Evolutionary conservation across 768 basidiomycete species (phyloP).

Genomic region (Fomitopsis serialis): DNA sequence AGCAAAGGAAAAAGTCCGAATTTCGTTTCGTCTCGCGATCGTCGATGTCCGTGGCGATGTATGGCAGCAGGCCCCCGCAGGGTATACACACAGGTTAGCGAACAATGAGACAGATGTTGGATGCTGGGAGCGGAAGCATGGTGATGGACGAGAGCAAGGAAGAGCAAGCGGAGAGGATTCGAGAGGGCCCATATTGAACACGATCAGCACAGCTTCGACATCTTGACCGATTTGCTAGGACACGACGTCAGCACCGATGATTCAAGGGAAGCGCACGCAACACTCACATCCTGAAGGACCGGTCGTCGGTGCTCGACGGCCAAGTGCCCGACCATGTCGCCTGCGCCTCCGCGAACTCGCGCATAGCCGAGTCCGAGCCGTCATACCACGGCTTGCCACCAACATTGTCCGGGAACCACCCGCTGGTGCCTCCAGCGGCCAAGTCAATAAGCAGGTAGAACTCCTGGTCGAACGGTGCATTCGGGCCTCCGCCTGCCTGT

Average conservation of each 20-base stretch:
- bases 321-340: constrained; percentile 71
- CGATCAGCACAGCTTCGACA: constrained; percentile 26
- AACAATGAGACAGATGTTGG: too few relatives aligned
- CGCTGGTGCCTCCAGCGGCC: constrained; percentile 77
- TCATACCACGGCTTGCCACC: constrained; percentile 70
- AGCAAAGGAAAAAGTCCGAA: too few relatives aligned
- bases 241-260: neutral
- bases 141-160: too few relatives aligned
- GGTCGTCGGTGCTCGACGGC: constrained; percentile 54
- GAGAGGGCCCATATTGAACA: too few relatives aligned
- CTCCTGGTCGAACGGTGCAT: constrained; percentile 58
- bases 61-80: too few relatives aligned
- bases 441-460: constrained; percentile 83
- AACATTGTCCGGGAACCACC: constrained; percentile 55
- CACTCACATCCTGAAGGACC: constrained; percentile 64
- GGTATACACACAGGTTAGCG: too few relatives aligned
- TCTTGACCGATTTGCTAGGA: constrained; percentile 29
- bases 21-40: too few relatives aligned
- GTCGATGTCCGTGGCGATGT: too few relatives aligned
- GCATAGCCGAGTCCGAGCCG: constrained; percentile 57
- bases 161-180: too few relatives aligned
- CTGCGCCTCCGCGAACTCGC: constrained; percentile 57
- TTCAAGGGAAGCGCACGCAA: neutral
- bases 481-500: constrained; percentile 34
- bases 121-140: too few relatives aligned